These are phyloP conservation scores for Gnetum montanum DNA, from an alignment of 75 land plant species.

Conservation along the genomic window DNA sequence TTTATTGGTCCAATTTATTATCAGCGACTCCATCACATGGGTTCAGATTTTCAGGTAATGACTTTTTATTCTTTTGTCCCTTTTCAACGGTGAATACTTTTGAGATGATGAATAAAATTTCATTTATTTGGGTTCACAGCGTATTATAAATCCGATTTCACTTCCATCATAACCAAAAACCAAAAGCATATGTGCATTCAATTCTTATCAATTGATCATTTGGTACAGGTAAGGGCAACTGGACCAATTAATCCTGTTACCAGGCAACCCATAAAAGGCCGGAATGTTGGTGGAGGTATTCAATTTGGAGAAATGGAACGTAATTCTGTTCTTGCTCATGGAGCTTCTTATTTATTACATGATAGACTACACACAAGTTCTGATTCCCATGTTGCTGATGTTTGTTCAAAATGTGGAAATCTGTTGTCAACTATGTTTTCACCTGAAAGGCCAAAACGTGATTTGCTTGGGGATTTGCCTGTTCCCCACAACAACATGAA, in stretches of 20 bases:
- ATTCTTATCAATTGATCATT: not conserved
- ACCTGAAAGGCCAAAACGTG: conserved; percentile 26
- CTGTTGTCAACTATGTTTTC: conserved; percentile 46
- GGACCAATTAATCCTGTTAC: conserved; percentile 85
- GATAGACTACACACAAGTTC: conserved; percentile 95
- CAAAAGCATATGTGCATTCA: too few species aligned
- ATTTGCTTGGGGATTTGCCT: conserved; percentile 24
- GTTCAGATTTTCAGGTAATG: conserved; percentile 98
- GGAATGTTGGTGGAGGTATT: conserved; percentile 91
- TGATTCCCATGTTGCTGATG: conserved; percentile 89
- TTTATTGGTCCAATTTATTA: too few species aligned
- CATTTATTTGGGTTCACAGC: not conserved
- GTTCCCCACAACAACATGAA: conserved; percentile 22
- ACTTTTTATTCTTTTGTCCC: not conserved
- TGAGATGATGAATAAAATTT: not conserved
- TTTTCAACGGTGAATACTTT: not conserved
- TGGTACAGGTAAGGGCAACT: conserved; percentile 77
- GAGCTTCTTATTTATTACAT: conserved; percentile 89
- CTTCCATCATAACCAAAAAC: too few species aligned
- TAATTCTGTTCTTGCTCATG: conserved; percentile 93
- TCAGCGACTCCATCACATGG: too few species aligned
- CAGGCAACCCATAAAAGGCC: conserved; percentile 89
- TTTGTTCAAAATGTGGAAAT: conserved; percentile 84
- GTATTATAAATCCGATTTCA: not conserved
- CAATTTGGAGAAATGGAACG: conserved; percentile 99